A percentile compares a stretch with the other conserved stretches of the same genome.
Evolutionary conservation across 345 rosid species (phyloP).

Genomic region (Salix purpurea): DNA sequence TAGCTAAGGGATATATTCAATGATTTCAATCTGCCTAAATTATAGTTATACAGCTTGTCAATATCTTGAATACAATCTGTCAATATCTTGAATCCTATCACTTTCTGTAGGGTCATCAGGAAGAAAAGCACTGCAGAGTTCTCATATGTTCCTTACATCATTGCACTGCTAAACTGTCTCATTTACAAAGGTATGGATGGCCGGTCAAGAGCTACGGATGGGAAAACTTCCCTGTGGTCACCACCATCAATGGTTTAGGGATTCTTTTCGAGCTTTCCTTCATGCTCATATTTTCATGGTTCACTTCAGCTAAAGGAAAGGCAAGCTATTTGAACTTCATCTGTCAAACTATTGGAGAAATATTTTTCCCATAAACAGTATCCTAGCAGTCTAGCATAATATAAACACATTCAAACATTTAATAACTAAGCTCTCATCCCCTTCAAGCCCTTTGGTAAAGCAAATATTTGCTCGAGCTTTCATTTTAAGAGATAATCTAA

Average conservation of each 20-base stretch:
- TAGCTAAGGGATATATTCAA: too few relatives aligned
- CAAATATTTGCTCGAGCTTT: neutral
- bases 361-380: neutral
- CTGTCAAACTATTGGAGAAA: neutral
- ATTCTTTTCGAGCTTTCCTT: conserved; percentile 62
- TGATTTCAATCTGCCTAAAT: too few relatives aligned
- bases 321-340: conserved; percentile 25
- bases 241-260: conserved; percentile 74
- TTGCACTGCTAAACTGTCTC: conserved; percentile 63
- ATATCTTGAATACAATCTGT: too few relatives aligned
- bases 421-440: neutral
- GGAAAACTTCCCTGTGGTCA: conserved; percentile 73
- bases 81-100: too few relatives aligned
- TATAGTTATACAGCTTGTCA: too few relatives aligned
- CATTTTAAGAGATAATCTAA: neutral
- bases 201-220: conserved; percentile 74
- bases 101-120: conserved; percentile 59
- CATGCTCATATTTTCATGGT: conserved; percentile 52
- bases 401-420: neutral
- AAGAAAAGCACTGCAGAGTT: conserved; percentile 72
- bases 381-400: neutral
- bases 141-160: conserved; percentile 72
- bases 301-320: conserved; percentile 53
- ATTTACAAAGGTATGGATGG: conserved; percentile 80
- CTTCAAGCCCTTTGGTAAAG: neutral